Base-by-base conservation (phyloP, 306 rosid species). In the Lathyrus aphaca region DNA sequence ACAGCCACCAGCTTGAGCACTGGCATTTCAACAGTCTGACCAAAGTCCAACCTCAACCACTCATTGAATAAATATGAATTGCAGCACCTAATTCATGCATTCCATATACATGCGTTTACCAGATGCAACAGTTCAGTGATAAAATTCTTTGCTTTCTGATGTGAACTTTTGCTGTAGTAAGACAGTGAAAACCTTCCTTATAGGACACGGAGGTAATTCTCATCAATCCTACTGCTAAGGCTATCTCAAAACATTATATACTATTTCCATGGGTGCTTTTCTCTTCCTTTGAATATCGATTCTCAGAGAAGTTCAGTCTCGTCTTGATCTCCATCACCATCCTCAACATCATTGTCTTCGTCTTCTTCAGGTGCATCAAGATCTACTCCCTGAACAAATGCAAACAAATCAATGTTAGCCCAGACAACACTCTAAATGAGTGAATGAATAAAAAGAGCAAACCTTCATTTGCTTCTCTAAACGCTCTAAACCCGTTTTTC, bases 291-390 rank as follows among this genome's bases (percentile, higher is more conserved):
- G 27, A n/a, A 19, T 65, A 62, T 43, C 21, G 9, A 16, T 68
- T 25, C 72, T 86, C 83, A 95, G 21, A 95, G 71, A 72, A 95
- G 96, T 63, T 95, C 97, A 3, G 89, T 39, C 74, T 91, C 99
- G 17, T 95, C 99, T 84, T 87, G 99, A 84, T 95, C 99, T 78
- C 87, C 96, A 49, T 91, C 99, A 1, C 83, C 96, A 77, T 95
- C 99, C 54, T 95, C 99, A 7, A 88, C 91, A 74, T 95, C 99
- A 18, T 91, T 95, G 73, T 91, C 97, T 72, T 95, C 99, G 23
- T 95, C 99, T 53, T 95, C 97, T 82, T 95, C 99, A 8, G 95
- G 95, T 77, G 99, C 99, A 87, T 95, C 99, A 12, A 97, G 99
- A 83, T 95, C 97, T 46, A 88, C 92, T 49, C 96, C 97, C 96